Percentiles rank a stretch among this genome's conserved stretches.
Conservation (phyloP, 768 basidiomycete species). For the Tephrocybe sp. region DNA sequence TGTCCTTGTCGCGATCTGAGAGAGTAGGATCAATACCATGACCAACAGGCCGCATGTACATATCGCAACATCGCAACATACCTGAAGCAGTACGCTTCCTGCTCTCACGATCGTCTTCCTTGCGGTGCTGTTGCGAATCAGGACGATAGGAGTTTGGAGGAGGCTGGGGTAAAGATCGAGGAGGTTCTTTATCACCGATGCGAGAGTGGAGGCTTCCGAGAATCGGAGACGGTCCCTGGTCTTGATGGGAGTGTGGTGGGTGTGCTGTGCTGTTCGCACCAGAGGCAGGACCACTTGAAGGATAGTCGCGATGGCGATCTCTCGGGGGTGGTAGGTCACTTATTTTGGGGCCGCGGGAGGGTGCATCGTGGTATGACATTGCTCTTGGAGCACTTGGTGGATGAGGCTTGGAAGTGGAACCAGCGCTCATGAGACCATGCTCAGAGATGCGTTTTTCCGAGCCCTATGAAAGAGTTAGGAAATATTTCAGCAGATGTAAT, state of each 20-base stretch:
- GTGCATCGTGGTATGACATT: constrained; percentile 52
- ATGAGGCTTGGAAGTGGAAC: constrained; percentile 35
- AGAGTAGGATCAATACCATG: constrained; percentile 6
- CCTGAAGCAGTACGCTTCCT: constrained; percentile 73
- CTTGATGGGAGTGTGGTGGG: constrained; percentile 22
- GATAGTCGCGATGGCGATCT: constrained; percentile 51
- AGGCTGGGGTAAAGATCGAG: constrained; percentile 35
- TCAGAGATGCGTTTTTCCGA: constrained; percentile 56
- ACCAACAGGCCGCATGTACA: not conserved
- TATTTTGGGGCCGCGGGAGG: constrained; percentile 37
- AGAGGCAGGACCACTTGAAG: constrained; percentile 25
- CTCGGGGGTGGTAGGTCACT: constrained; percentile 35
- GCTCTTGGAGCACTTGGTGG: constrained; percentile 67
- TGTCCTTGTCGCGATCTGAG: constrained; percentile 66
- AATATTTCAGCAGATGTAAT: constrained; percentile 7
- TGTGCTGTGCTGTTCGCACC: constrained; percentile 16
- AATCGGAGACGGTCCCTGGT: constrained; percentile 19
- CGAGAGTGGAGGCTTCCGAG: constrained; percentile 45
- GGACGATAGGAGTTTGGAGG: constrained; percentile 43
- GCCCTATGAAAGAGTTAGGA: constrained; percentile 30
- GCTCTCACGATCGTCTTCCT: constrained; percentile 66
- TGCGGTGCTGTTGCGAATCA: constrained; percentile 37
- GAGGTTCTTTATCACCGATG: constrained; percentile 59
- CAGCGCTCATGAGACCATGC: constrained; percentile 30
- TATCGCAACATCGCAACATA: constrained; percentile 38